phyloP scores from a whole-genome alignment of 306 rosid genomes.

The Cicer chorassanicum region DNA sequence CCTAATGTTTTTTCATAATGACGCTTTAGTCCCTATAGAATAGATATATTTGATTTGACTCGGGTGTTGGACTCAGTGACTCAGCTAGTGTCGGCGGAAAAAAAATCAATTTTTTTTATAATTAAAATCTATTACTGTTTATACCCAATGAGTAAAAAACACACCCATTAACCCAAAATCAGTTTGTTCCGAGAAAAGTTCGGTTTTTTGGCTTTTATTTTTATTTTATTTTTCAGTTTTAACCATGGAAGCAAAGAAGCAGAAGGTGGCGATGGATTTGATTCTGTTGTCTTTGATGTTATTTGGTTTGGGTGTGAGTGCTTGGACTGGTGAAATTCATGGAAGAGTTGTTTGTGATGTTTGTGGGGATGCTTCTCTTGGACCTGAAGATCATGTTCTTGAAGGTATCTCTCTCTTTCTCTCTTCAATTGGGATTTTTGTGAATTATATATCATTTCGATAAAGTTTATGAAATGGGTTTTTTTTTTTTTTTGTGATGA shows the following conservation, averaged over 20 bases:
- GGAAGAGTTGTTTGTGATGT: conserved; percentile 93
- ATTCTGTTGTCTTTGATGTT: conserved; percentile 46
- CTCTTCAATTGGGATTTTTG: conserved; percentile 22
- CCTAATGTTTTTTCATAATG: not conserved
- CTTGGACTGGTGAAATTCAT: conserved; percentile 97
- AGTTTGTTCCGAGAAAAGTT: not conserved
- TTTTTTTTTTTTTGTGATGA: not conserved
- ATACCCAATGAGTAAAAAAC: not conserved
- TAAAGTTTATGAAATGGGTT: conserved; percentile 5
- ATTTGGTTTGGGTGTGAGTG: conserved; percentile 53
- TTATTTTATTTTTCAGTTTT: not conserved
- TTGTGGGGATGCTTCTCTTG: conserved; percentile 85
- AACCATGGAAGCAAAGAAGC: conserved; percentile 55
- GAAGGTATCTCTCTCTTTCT: conserved; percentile 61
- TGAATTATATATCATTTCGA: not conserved
- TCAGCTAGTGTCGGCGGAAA: conserved; percentile 45
- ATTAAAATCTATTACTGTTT: no score
- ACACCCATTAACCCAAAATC: conserved; percentile 15
- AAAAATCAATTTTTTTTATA: not conserved
- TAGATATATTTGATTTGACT: not conserved
- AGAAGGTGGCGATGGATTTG: conserved; percentile 48
- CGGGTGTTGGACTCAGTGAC: conserved; percentile 26
- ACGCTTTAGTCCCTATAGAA: conserved; percentile 26
- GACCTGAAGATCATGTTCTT: conserved; percentile 90
- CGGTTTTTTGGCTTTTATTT: not conserved